Conservation (phyloP, 2,329 filamentous ascomycete species). For the Eurotiales sp. region DNA sequence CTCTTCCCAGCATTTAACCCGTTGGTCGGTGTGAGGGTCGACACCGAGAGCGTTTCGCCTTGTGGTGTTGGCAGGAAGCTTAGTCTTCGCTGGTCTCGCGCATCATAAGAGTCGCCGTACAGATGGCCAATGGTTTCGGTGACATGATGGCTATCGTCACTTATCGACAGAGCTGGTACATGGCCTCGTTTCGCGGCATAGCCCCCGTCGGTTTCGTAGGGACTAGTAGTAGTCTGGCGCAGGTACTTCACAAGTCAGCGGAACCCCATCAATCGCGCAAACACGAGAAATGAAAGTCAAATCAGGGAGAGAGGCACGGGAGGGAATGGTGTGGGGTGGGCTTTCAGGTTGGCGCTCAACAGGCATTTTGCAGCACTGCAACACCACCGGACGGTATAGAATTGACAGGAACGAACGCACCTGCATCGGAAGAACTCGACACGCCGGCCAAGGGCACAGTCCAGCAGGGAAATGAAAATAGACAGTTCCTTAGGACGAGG, state of each 20-base stretch:
- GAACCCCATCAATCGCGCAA: slow-evolving; percentile 6
- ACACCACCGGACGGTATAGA: no score
- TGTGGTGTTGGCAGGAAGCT: slow-evolving; percentile 64
- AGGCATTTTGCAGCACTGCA: no score
- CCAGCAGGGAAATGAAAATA: not conserved
- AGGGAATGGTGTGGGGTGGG: not conserved
- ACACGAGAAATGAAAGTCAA: no score
- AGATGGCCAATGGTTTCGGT: slow-evolving; percentile 90
- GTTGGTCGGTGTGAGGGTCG: slow-evolving; percentile 29
- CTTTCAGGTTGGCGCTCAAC: no score
- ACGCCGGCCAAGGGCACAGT: slow-evolving; percentile 23
- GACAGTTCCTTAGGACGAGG: not conserved
- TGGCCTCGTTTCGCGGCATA: slow-evolving; percentile 56
- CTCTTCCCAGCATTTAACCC: slow-evolving; percentile 16
- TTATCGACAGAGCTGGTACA: slow-evolving; percentile 64
- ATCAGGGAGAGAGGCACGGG: not conserved
- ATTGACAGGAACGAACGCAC: slow-evolving; percentile 29
- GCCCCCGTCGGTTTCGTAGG: slow-evolving; percentile 26
- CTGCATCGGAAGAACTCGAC: slow-evolving; percentile 36
- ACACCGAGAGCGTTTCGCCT: slow-evolving; percentile 37
- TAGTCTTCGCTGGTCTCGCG: slow-evolving; percentile 62
- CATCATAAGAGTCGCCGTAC: slow-evolving; percentile 71
- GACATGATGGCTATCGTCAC: slow-evolving; percentile 88
- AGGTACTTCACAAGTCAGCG: slow-evolving; percentile 14
- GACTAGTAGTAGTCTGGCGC: slow-evolving; percentile 13